Percentiles rank a stretch among this genome's conserved stretches.
phyloP scores from a whole-genome alignment of 2,329 filamentous ascomycete genomes.

The Stachybotrys chartarum region DNA sequence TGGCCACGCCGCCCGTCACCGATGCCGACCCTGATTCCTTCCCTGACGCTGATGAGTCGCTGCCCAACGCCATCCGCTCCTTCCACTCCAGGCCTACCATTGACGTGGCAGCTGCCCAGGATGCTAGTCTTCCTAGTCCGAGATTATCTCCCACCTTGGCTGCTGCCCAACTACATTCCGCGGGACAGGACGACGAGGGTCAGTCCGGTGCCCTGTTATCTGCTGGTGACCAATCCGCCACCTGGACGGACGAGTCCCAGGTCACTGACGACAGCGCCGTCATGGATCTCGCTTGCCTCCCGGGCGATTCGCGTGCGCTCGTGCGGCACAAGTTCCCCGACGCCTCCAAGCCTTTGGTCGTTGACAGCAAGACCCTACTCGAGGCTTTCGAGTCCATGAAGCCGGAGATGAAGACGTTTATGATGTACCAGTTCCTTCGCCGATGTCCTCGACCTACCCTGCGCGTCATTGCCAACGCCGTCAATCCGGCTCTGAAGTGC shows the following conservation, averaged over 20 bases:
- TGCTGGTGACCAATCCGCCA: conserved; percentile 16
- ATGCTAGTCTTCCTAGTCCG: conserved; percentile 90
- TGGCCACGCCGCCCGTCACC: conserved; percentile 68
- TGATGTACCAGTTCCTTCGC: conserved; percentile 93
- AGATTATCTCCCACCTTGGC: conserved; percentile 88
- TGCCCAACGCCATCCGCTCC: conserved; percentile 38
- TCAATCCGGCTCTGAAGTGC: conserved; percentile 90
- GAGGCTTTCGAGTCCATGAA: conserved; percentile 89
- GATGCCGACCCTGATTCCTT: conserved; percentile 63
- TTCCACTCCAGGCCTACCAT: conserved; percentile 47
- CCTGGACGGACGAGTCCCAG: conserved; percentile 35
- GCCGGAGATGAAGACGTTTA: conserved; percentile 83
- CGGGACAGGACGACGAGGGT: conserved; percentile 37
- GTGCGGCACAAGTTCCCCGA: conserved; percentile 14
- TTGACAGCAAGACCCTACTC: conserved; percentile 80
- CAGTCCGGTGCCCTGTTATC: conserved; percentile 23
- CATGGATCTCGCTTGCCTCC: conserved; percentile 17
- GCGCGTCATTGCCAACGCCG: conserved; percentile 80
- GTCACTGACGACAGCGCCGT: conserved; percentile 21
- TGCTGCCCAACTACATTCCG: conserved; percentile 48
- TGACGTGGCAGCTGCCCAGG: conserved; percentile 68
- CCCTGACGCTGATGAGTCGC: conserved; percentile 40
- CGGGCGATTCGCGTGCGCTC: conserved; percentile 15
- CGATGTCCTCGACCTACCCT: conserved; percentile 83
- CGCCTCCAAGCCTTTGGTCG: conserved; percentile 32